Evolutionary conservation across 768 basidiomycete species (phyloP).

Genomic region (Calocybe cyanea): DNA sequence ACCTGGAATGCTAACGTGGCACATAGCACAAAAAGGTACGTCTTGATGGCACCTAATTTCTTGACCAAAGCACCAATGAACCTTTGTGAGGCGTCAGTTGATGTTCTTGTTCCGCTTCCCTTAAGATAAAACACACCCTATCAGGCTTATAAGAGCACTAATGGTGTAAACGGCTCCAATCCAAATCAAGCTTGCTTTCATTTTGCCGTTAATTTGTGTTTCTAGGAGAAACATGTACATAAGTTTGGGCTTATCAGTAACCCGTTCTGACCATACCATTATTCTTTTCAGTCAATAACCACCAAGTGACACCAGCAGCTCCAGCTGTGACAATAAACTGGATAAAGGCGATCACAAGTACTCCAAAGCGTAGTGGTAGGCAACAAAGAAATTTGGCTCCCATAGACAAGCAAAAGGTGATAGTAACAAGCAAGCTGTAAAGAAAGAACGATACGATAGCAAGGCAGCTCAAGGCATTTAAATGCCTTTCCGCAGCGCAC

Average conservation of each 20-base stretch:
- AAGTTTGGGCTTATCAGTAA: constrained; percentile 5
- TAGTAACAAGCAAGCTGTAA: background rate
- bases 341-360: constrained; percentile 35
- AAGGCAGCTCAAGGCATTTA: too few species aligned
- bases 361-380: constrained; percentile 39
- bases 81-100: constrained; percentile 15
- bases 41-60: constrained; percentile 31
- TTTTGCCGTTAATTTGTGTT: constrained; percentile 19
- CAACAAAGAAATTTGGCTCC: constrained; percentile 39
- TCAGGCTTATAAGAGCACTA: constrained; percentile 28
- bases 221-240: constrained; percentile 14
- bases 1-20: constrained; percentile 26
- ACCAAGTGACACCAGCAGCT: constrained; percentile 30
- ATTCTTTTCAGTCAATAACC: constrained; percentile 16
- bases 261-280: constrained; percentile 14
- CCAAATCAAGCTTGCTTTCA: constrained; percentile 28
- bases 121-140: constrained; percentile 24
- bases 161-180: constrained; percentile 28
- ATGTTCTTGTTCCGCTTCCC: background rate
- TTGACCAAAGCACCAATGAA: constrained; percentile 37
- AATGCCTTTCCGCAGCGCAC: background rate
- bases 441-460: background rate
- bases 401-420: constrained; percentile 20
- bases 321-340: constrained; percentile 33
- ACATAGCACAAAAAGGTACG: constrained; percentile 29